These are phyloP conservation scores for Ilex paraguariensis DNA, from an alignment of 305 asterid species.

Conservation along the genomic window DNA sequence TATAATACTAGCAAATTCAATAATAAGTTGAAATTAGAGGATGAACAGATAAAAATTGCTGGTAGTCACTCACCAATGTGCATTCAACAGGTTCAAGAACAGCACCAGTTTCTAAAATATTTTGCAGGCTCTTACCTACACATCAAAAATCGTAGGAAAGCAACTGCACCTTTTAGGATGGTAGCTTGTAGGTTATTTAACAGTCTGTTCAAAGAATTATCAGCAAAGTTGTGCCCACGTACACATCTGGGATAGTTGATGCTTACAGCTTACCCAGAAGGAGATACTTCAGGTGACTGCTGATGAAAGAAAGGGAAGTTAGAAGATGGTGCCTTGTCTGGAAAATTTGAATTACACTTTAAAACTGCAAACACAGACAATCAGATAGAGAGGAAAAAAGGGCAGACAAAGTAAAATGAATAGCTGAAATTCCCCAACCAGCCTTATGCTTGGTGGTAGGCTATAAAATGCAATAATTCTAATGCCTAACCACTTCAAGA, in stretches of 20 bases:
- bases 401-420: background rate
- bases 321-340: conserved; percentile 72
- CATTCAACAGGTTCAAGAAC: no score
- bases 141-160: background rate
- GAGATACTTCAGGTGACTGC: conserved; percentile 62
- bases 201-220: background rate
- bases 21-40: no score
- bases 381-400: background rate
- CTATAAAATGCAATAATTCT: no score
- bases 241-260: conserved; percentile 10
- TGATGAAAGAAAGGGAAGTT: conserved; percentile 60
- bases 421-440: no score
- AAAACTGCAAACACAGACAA: conserved; percentile 48
- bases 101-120: no score
- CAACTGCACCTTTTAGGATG: conserved; percentile 3
- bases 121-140: no score
- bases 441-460: no score
- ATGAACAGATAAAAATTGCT: no score
- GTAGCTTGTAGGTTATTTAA: background rate
- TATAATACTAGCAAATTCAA: no score
- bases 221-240: conserved; percentile 4
- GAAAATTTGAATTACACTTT: conserved; percentile 80
- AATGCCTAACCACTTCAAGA: no score
- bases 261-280: conserved; percentile 59
- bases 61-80: no score